phyloP scores from a whole-genome alignment of 148 eudicot species.

The Hydrangea macrophylla region DNA sequence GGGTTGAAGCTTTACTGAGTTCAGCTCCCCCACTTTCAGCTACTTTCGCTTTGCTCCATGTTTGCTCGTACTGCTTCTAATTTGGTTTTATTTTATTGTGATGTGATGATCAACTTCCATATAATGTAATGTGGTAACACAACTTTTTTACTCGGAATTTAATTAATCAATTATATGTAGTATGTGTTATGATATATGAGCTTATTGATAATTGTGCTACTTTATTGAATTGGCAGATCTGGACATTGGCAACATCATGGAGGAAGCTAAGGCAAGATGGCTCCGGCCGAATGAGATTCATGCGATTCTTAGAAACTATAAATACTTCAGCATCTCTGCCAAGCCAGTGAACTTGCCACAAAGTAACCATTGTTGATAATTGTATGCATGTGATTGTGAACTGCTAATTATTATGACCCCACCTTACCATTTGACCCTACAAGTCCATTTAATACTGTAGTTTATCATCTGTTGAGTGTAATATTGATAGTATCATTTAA shows the following conservation, averaged over 20 bases:
- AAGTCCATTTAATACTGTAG: no score
- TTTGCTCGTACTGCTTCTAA: not conserved
- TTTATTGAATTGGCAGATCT: constrained; percentile 51
- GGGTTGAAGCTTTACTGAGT: not conserved
- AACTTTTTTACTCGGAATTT: not conserved
- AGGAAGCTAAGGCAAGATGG: constrained; percentile 88
- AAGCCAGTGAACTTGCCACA: constrained; percentile 83
- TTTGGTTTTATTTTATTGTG: not conserved
- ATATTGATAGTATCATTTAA: no score
- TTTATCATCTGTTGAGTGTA: no score
- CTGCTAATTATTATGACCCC: not conserved
- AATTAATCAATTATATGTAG: not conserved
- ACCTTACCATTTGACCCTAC: not conserved
- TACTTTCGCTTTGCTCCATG: not conserved
- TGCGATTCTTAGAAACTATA: constrained; percentile 75
- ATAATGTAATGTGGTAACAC: not conserved
- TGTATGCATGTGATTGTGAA: not conserved
- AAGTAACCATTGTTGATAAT: constrained; percentile 35
- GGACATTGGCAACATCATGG: constrained; percentile 61
- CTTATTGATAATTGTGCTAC: constrained; percentile 9
- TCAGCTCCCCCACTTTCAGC: not conserved
- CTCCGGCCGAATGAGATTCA: constrained; percentile 92
- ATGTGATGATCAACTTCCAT: not conserved
- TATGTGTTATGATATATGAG: not conserved
- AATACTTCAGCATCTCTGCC: constrained; percentile 53